phyloP scores from a whole-genome alignment of 192 early-diverging fungal genomes.

The Coemansia sp. region DNA sequence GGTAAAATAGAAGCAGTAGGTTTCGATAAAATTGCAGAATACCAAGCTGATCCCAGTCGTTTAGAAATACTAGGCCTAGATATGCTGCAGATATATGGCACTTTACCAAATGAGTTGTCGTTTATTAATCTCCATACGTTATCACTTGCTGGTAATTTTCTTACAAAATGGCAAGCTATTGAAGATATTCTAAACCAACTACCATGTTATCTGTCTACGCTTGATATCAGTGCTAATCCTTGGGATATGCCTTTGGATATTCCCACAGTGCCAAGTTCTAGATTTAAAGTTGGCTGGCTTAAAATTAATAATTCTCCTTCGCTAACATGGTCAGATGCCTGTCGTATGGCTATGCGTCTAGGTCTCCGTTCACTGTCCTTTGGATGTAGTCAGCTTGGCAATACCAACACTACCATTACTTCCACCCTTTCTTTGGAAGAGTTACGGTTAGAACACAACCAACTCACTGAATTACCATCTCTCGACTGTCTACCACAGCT shows the following conservation, averaged over 20 bases:
- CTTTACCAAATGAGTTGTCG: background rate
- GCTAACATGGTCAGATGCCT: conserved; percentile 15
- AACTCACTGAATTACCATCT: background rate
- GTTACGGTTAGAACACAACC: background rate
- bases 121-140: conserved; percentile 17
- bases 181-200: conserved; percentile 11
- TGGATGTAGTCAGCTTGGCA: conserved; percentile 14
- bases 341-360: background rate
- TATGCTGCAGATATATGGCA: conserved; percentile 3
- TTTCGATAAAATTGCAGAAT: conserved; percentile 21
- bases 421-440: background rate
- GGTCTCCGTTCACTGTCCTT: conserved; percentile 16
- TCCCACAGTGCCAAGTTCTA: background rate
- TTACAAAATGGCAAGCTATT: conserved; percentile 21
- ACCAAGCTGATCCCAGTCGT: conserved; percentile 13
- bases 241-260: conserved; percentile 1
- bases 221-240: conserved; percentile 41
- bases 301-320: conserved; percentile 19
- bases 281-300: conserved; percentile 10
- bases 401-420: background rate
- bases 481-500: conserved; percentile 3
- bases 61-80: conserved; percentile 22
- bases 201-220: background rate
- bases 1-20: conserved; percentile 40
- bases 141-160: conserved; percentile 25